Evolutionary conservation across 768 basidiomycete genomes (phyloP).

Genomic region (Calocybe indica): DNA sequence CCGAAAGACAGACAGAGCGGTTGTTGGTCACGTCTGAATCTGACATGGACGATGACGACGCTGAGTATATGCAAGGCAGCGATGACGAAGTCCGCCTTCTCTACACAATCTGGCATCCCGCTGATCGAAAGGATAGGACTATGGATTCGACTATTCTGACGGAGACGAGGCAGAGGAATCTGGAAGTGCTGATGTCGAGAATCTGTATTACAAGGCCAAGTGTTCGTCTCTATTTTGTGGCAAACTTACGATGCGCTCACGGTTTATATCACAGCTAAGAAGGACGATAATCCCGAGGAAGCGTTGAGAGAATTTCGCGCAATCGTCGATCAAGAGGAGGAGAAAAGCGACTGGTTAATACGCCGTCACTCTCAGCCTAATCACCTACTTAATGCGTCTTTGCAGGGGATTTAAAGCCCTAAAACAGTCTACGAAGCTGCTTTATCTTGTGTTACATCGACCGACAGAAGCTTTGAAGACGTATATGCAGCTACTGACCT

Average conservation of each 20-base stretch:
- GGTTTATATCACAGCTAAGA: conserved; percentile 58
- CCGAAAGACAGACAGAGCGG: not conserved
- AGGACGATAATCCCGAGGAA: conserved; percentile 90
- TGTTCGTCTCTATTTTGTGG: conserved; percentile 41
- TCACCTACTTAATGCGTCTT: not conserved
- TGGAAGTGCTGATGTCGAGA: conserved; percentile 87
- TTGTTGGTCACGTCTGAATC: not conserved
- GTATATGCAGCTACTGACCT: conserved; percentile 81
- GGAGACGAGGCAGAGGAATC: conserved; percentile 77
- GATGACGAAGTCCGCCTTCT: conserved; percentile 64
- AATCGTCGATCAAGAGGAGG: conserved; percentile 88
- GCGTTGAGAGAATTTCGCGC: conserved; percentile 85
- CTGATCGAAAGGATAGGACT: conserved; percentile 51
- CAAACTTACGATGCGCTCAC: conserved; percentile 2
- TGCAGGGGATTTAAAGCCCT: conserved; percentile 97
- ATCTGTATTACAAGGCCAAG: conserved; percentile 97
- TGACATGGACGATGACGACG: conserved; percentile 87
- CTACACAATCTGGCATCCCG: not conserved
- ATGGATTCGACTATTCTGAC: conserved; percentile 96
- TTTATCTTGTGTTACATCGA: conserved; percentile 73
- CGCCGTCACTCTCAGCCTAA: not conserved
- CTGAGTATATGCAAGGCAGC: conserved; percentile 89
- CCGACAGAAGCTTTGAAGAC: conserved; percentile 82
- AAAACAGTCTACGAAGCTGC: conserved; percentile 94
- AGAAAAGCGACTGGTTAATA: conserved; percentile 88